Evolutionary conservation across 2,329 filamentous ascomycete genomes (phyloP), one percentile per base, ranked within the genome.

Genomic region (Epichloe hybrida): DNA sequence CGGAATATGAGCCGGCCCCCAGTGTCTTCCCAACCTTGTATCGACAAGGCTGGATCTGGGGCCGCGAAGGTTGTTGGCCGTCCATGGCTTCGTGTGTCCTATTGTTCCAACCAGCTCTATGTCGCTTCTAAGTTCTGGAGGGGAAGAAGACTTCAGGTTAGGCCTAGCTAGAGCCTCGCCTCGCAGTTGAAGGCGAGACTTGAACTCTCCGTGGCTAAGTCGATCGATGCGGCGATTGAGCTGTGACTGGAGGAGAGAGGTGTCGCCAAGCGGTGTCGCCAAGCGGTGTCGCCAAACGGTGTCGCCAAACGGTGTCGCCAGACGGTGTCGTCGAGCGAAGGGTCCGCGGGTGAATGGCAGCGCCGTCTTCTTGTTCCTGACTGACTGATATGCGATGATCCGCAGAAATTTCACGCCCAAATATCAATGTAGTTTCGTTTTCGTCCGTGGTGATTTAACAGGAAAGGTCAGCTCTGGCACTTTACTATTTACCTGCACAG

Each of bases 1-100:
- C 93, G 38, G 90, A 96, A 71, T 98, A 98, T 52, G 90, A 96
- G 56, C 93, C 93, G 36, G 93, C 90, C 56, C 93, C 93, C 51
- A 98, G 74, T 23, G 93, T 97, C 77, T 98, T 98, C 56, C 93
- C 93, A 6, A 95, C 95, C 74, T 97, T 98, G 77, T 98, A 98
- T 59, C 90, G 82, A 68, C 91, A 98, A 61, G 93, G 90, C 70
- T 97, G 90, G 56, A 97, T 81, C 67, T 89, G 83, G 3, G 83
- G 77, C 47, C 57, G 61, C 52, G 54, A 57, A 48, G 61, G 63
- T 48, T 59, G 60, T 54, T 59, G 59, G 48, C 52, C 61, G 38
- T 59, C 60, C 60, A 62, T 63, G 20, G 21, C 41, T 39, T 45
- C 27, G n/a, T 27, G 21, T 31, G 40, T 15, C 15, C 12, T 40